Base-by-base conservation (phyloP, 257 asterid species). In the Solanum corneliomulleri region DNA sequence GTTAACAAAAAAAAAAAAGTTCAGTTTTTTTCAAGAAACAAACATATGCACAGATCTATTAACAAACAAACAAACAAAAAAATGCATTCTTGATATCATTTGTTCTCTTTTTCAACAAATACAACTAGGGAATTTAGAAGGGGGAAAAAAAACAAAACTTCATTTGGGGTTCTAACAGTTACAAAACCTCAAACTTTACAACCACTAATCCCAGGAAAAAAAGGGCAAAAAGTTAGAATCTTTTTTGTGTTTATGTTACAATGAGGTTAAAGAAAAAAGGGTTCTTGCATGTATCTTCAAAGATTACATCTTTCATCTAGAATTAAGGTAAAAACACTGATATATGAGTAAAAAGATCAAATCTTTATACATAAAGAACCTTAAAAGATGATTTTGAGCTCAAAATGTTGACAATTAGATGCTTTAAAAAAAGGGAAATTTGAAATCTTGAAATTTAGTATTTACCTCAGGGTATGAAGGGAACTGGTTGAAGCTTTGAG, bases 391-490 rank as follows among this genome's bases (percentile, higher is more conserved):
- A 16, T 16, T 64, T 60, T 52, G 20, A 64, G 77, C 85, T 75
- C 16, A 86, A 86, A 81, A 27, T 56, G 37, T 21, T 27, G 42
- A 86, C 20, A 82, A 6, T 58, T 23, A 64, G 31, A 29, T n/a
- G 83, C 49, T 58, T 25, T 18, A 9, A 37, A 20, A 72, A 74
- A 37, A 41, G 18, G 47, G 6, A 41, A 39, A 12, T 20, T n/a
- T 37, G 6, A 41, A 39, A 12, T 20, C 37, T 37, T 21, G 39
- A 70, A 60, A 76, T 25, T 35, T 23, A 27, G 39, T 23, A 85
- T 87, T 69, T 80, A 95, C 98, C 97, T 94, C 94, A 23, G 97
- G 97, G 91, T 94, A 92, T 15, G 95, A 87, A 81, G 97, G 90
- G 86, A 92, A 91, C 84, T 77, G 91, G 89, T 64, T 88, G 90